Conservation (phyloP, 2,329 filamentous ascomycete genomes). For the Fusarium fracticaudum region DNA sequence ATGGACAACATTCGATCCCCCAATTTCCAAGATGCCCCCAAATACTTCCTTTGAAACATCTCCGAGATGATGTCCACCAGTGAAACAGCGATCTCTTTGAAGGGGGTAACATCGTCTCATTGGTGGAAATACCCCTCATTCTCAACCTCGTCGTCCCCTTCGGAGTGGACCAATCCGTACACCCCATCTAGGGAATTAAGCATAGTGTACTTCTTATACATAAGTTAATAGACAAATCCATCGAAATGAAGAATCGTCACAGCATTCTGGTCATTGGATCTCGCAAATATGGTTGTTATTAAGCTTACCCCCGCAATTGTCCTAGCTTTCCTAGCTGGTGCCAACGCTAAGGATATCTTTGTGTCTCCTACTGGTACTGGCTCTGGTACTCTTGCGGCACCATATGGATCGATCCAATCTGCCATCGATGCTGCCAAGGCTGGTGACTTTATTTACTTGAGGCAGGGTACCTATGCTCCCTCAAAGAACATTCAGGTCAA, state of each 20-base stretch:
- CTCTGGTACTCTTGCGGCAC: slow-evolving; percentile 51
- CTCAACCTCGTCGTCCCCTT: not conserved
- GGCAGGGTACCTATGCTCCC: slow-evolving; percentile 57
- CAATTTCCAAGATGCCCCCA: not conserved
- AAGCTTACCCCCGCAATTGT: slow-evolving; percentile 23
- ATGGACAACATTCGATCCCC: not conserved
- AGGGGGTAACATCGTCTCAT: not conserved
- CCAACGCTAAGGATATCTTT: slow-evolving; percentile 51
- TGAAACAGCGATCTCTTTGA: not conserved
- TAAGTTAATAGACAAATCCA: not conserved
- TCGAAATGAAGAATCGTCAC: not conserved
- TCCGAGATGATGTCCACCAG: slow-evolving; percentile 2
- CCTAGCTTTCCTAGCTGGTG: slow-evolving; percentile 14
- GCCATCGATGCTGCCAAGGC: slow-evolving; percentile 57
- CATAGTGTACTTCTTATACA: not conserved
- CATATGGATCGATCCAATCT: slow-evolving; percentile 57
- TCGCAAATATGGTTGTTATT: slow-evolving; percentile 14
- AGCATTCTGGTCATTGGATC: not conserved
- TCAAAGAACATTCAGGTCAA: slow-evolving; percentile 59
- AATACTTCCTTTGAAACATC: not conserved
- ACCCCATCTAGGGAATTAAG: slow-evolving; percentile 2
- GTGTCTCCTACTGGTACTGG: slow-evolving; percentile 56
- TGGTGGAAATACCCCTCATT: slow-evolving; percentile 27
- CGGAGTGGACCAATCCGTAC: slow-evolving; percentile 14
- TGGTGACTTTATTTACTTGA: slow-evolving; percentile 57